Conservation (phyloP, 179 eudicot genomes). For the Nepenthes alata region DNA sequence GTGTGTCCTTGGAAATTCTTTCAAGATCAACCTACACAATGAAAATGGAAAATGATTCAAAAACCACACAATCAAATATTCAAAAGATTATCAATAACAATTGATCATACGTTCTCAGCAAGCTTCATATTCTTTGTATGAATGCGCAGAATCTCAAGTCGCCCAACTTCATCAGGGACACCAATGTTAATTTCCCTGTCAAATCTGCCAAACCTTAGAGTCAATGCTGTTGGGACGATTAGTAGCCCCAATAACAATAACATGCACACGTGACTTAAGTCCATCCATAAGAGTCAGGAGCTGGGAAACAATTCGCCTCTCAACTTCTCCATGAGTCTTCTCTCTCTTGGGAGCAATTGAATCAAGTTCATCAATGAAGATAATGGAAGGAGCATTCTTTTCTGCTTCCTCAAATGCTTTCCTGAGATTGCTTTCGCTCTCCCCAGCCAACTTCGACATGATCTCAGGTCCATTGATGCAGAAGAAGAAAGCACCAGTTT, state of each 20-base stretch:
- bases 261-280: conserved; percentile 85
- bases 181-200: conserved; percentile 88
- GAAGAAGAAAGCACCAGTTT: conserved; percentile 88
- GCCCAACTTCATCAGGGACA: conserved; percentile 81
- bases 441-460: conserved; percentile 91
- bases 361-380: conserved; percentile 80
- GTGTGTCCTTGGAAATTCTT: conserved; percentile 63
- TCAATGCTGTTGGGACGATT: conserved; percentile 93
- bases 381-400: conserved; percentile 85
- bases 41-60: neutral
- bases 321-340: conserved; percentile 87
- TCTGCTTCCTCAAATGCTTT: conserved; percentile 96
- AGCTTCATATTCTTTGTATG: conserved; percentile 85
- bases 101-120: conserved; percentile 49
- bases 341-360: conserved; percentile 96
- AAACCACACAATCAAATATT: neutral
- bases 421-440: conserved; percentile 89
- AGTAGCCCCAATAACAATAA: conserved; percentile 87
- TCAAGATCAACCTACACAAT: conserved; percentile 60
- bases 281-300: conserved; percentile 92
- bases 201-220: conserved; percentile 81
- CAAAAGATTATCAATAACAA: neutral
- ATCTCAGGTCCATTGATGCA: conserved; percentile 88
- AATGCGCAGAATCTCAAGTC: conserved; percentile 75
- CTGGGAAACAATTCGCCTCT: conserved; percentile 91